phyloP scores from a whole-genome alignment of 805 yeast species.

The Lachancea meyersii region DNA sequence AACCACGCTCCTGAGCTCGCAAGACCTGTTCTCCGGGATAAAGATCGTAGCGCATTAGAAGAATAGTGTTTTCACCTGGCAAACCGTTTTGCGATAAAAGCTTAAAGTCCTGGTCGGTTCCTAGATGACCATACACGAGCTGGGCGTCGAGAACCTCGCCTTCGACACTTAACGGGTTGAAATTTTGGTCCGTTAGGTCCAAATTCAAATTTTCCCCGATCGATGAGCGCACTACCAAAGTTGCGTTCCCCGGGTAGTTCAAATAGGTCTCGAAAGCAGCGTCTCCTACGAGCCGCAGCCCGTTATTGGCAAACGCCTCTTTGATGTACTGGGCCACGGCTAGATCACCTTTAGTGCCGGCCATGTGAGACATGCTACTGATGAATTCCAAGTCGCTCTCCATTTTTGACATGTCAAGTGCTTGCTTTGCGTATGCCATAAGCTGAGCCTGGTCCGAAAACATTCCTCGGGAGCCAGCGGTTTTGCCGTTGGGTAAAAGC shows the following conservation, averaged over 20 bases:
- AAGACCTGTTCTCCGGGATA: conserved; percentile 46
- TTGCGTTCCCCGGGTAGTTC: conserved; percentile 52
- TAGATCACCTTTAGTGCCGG: conserved; percentile 84
- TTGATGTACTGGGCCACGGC: conserved; percentile 63
- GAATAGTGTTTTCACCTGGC: conserved; percentile 42
- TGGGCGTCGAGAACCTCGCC: conserved; percentile 48
- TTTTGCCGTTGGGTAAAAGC: conserved; percentile 39
- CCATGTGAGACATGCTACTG: conserved; percentile 74
- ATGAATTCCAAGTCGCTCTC: conserved; percentile 64
- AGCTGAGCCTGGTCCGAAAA: conserved; percentile 57
- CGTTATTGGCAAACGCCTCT: conserved; percentile 51
- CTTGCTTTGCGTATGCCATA: conserved; percentile 41
- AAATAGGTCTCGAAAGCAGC: conserved; percentile 48
- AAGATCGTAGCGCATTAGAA: conserved; percentile 54
- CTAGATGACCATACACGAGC: conserved; percentile 62
- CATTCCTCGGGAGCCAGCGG: conserved; percentile 43
- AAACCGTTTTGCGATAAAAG: conserved; percentile 35
- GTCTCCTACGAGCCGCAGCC: conserved; percentile 40
- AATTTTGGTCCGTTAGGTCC: conserved; percentile 38
- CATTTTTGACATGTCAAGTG: conserved; percentile 51
- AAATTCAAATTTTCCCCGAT: conserved; percentile 25
- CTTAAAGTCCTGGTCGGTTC: conserved; percentile 49
- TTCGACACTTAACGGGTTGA: conserved; percentile 60
- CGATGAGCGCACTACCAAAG: conserved; percentile 20
- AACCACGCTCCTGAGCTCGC: conserved; percentile 52